Conservation (phyloP, 768 basidiomycete species). For the Candolleomyces eurysporus region DNA sequence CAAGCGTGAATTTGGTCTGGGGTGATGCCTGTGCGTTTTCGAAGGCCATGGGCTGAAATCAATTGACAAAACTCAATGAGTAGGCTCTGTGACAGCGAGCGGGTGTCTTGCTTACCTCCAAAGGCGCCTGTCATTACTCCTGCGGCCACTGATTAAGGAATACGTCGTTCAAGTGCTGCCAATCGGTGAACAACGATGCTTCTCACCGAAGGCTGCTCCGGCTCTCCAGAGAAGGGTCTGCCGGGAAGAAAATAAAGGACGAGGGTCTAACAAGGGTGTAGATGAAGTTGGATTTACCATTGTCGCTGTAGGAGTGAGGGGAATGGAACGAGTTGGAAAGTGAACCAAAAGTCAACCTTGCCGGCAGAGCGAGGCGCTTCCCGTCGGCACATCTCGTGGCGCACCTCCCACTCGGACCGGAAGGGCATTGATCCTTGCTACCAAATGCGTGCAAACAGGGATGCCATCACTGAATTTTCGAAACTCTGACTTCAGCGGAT, state of each 20-base stretch:
- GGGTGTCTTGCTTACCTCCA: slow-evolving; percentile 37
- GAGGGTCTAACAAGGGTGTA: slow-evolving; percentile 25
- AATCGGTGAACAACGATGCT: background rate
- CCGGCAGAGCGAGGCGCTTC: background rate
- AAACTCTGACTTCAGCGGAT: slow-evolving; percentile 1
- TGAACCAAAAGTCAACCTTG: background rate
- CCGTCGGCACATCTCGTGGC: background rate
- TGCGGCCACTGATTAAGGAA: slow-evolving; percentile 27
- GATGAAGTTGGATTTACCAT: slow-evolving; percentile 23
- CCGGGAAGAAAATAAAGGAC: slow-evolving; percentile 12
- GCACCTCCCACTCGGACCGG: background rate
- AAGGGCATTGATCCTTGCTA: background rate
- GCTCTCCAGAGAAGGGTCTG: slow-evolving; percentile 38
- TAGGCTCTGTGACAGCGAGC: background rate
- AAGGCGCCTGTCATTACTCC: slow-evolving; percentile 67
- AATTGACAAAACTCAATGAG: background rate
- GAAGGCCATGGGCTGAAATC: slow-evolving; percentile 51
- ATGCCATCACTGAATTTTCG: slow-evolving; percentile 9
- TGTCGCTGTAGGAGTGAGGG: background rate
- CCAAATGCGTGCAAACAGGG: background rate
- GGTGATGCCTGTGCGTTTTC: slow-evolving; percentile 44
- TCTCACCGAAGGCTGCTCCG: slow-evolving; percentile 40
- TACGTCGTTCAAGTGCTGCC: background rate
- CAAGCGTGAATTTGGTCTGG: slow-evolving; percentile 56
- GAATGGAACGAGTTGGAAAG: background rate